Base-by-base conservation (phyloP, 139 green algal genomes). In the Diplosphaera chodatii region DNA sequence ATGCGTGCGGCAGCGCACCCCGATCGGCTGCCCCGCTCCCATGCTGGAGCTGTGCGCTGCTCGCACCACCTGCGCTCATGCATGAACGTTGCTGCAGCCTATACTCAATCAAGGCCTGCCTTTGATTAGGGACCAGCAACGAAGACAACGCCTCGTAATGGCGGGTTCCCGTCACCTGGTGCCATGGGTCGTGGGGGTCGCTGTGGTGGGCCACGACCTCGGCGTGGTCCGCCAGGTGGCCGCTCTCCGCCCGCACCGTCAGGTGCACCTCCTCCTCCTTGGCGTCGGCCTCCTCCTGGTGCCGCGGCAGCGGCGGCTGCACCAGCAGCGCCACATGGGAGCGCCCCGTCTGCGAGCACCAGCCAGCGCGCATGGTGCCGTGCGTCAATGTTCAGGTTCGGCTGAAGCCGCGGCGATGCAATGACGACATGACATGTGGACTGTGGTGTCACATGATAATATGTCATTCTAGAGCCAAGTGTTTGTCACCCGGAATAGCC, bases 291-390 rank as follows among this genome's bases (percentile, higher is more conserved):
- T 25, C 48, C 16, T 59, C 16, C 16, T 10, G 25, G 10, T n/a
- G 48, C 48, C 48, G 48, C 48, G 48, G 67, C 10, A 23, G 25
- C 29, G 84, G 84, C 71, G 84, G 84, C 73, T 77, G 64, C 29
- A 83, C 86, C 56, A 97, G 87, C 70, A 96, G 69, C 28, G 89
- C 92, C 89, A 97, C 94, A 83, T 97, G 92, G 64, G 74, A 89
- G 40, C 87, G 83, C 59, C 92, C 92, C 2, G 88, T 92, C 78
- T 96, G 37, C 10, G 8, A 48, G 8, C 37, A 48, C 37, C 79
- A 10, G 25, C 13, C 8, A 59, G 48, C 16, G 3, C 16, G 13
- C 16, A 18, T 59, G 48, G 10, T n/a, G n/a, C n/a, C n/a, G n/a
- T n/a, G n/a, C n/a, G n/a, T n/a, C n/a, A n/a, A n/a, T n/a, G n/a